Conservation (phyloP, 2,329 filamentous ascomycete genomes). For the Ampelomyces quisqualis region DNA sequence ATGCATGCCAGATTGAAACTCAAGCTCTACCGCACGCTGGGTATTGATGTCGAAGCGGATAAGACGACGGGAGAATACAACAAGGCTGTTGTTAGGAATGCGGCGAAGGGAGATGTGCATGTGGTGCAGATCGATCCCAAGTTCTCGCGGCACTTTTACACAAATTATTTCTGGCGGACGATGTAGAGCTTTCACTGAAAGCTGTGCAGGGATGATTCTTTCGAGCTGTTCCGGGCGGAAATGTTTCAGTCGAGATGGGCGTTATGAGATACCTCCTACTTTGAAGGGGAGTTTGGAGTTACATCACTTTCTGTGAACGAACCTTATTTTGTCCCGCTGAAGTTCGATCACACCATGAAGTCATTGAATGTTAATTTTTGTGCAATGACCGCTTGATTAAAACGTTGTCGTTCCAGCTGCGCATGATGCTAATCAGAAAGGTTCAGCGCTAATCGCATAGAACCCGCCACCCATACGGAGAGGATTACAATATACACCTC, state of each 20-base stretch:
- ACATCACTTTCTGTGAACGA: too few species aligned
- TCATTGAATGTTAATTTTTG: too few species aligned
- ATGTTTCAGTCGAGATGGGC: slow-evolving; percentile 3
- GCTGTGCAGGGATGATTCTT: too few species aligned
- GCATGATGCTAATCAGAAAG: too few species aligned
- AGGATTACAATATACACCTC: too few species aligned
- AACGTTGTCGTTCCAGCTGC: too few species aligned
- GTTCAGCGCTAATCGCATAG: too few species aligned
- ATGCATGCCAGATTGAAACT: slow-evolving; percentile 73
- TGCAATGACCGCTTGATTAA: too few species aligned
- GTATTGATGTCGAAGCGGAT: slow-evolving; percentile 85
- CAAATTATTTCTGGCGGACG: slow-evolving; percentile 93
- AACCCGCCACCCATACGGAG: too few species aligned
- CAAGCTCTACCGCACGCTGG: slow-evolving; percentile 86
- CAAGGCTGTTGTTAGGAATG: slow-evolving; percentile 82
- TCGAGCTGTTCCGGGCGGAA: not conserved
- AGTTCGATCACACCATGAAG: too few species aligned
- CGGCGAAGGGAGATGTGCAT: slow-evolving; percentile 85
- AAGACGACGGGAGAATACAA: slow-evolving; percentile 72
- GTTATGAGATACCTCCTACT: slow-evolving; percentile 11
- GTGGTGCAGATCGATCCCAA: slow-evolving; percentile 93
- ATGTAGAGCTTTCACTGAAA: too few species aligned
- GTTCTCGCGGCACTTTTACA: slow-evolving; percentile 88
- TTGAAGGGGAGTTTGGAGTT: slow-evolving; percentile 2
- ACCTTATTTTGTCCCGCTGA: too few species aligned